These are phyloP conservation scores for Plasmopara viticola DNA, from an alignment of 352 stramenopile species.

Conservation along the genomic window DNA sequence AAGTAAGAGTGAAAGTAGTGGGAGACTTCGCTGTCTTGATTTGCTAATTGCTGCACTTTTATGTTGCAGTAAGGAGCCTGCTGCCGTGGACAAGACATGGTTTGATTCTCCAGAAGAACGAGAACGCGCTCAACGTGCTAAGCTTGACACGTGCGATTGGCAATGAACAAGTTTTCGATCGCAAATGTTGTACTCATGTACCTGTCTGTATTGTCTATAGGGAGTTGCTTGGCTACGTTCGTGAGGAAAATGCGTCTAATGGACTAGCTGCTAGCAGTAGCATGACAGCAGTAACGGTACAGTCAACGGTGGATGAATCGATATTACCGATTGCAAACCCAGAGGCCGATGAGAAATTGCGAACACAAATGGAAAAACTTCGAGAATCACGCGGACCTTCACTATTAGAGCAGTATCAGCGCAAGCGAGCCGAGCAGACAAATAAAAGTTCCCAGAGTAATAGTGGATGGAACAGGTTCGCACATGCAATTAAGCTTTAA, in stretches of 20 bases:
- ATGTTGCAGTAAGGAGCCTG: constrained; percentile 57
- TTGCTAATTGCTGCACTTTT: constrained; percentile 1
- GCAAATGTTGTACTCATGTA: constrained; percentile 6
- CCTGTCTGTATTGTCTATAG: constrained; percentile 23
- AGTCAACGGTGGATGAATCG: constrained; percentile 46
- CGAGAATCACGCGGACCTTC: constrained; percentile 56
- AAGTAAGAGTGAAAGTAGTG: constrained; percentile 16
- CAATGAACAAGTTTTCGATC: neutral
- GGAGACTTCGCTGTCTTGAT: neutral
- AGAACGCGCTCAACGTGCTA: constrained; percentile 67
- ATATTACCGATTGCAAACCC: constrained; percentile 64
- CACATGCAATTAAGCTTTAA: neutral
- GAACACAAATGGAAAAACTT: constrained; percentile 59
- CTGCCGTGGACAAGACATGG: constrained; percentile 70
- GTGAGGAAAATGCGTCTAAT: constrained; percentile 55
- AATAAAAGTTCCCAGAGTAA: constrained; percentile 20
- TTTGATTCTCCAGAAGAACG: constrained; percentile 78
- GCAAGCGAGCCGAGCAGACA: constrained; percentile 49
- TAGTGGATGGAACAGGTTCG: constrained; percentile 59
- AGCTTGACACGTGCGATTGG: constrained; percentile 64
- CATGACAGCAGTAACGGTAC: constrained; percentile 5
- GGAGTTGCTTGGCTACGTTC: constrained; percentile 76
- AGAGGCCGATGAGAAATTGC: constrained; percentile 59
- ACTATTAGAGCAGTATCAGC: constrained; percentile 72
- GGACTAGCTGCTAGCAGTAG: constrained; percentile 9